Percentiles rank a stretch among this genome's conserved stretches.
These are phyloP conservation scores for Vitis hybrid DNA, from an alignment of 177 flowering plant species.

Conservation along the genomic window DNA sequence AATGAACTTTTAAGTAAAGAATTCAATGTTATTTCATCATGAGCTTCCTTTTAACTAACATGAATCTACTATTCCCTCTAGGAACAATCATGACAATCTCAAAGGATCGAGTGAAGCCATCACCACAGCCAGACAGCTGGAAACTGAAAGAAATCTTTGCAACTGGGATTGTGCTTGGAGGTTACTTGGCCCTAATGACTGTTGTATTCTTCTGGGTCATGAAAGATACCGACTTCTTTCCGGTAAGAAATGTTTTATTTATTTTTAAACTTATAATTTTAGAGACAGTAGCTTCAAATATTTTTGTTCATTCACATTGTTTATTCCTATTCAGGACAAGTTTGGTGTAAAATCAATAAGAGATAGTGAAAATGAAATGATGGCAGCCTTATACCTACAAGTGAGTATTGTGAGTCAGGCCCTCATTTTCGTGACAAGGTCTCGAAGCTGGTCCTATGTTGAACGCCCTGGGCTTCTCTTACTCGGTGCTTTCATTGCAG, in stretches of 20 bases:
- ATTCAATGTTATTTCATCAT: too few relatives aligned
- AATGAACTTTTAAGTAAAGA: not conserved
- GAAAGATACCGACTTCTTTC: constrained; percentile 64
- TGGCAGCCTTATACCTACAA: constrained; percentile 91
- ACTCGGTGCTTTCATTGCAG: constrained; percentile 57
- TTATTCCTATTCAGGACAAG: constrained; percentile 40
- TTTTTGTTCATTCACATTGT: not conserved
- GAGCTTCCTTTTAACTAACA: too few relatives aligned
- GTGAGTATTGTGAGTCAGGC: constrained; percentile 98
- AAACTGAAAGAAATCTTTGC: constrained; percentile 89
- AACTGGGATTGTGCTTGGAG: constrained; percentile 89
- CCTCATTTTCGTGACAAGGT: constrained; percentile 91
- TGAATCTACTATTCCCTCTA: constrained; percentile 13
- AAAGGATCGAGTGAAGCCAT: constrained; percentile 92
- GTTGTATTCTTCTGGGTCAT: constrained; percentile 85
- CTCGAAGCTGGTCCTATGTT: constrained; percentile 88
- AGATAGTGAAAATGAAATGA: constrained; percentile 51
- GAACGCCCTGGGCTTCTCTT: constrained; percentile 93
- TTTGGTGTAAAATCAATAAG: constrained; percentile 57
- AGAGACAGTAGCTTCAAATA: not conserved
- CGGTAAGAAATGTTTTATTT: constrained; percentile 37
- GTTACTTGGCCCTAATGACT: constrained; percentile 85
- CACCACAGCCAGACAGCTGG: constrained; percentile 97
- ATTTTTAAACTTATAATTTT: not conserved
- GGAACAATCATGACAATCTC: constrained; percentile 99